These are phyloP conservation scores for Nelumbo lutea DNA, from an alignment of 164 flowering plant genomes.

Conservation along the genomic window DNA sequence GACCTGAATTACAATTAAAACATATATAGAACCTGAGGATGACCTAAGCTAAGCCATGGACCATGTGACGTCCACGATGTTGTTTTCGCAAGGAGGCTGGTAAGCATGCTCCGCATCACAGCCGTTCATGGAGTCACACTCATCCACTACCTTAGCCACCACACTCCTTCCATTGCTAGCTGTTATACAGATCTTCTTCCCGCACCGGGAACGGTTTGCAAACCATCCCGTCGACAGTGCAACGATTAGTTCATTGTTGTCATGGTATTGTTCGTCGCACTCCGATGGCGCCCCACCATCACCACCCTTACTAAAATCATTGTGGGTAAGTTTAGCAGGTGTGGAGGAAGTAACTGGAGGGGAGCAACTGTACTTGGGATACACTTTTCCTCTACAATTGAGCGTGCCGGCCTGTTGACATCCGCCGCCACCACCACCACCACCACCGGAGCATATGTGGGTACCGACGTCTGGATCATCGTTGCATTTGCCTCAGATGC, in stretches of 20 bases:
- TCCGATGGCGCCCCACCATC: conserved; percentile 8
- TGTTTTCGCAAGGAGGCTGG: background rate
- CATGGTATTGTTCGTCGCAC: conserved; percentile 5
- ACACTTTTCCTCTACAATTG: background rate
- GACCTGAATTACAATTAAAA: too few relatives aligned
- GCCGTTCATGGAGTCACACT: too few relatives aligned
- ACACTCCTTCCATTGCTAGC: conserved; percentile 3
- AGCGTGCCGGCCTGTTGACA: background rate
- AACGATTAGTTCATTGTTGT: background rate
- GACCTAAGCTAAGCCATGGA: conserved; percentile 4
- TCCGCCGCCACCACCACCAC: background rate
- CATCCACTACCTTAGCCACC: conserved; percentile 11
- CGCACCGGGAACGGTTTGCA: background rate
- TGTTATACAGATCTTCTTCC: conserved; percentile 2
- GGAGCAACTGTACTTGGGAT: background rate
- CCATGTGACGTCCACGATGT: background rate
- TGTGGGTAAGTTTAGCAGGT: background rate
- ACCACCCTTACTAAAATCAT: conserved; percentile 3
- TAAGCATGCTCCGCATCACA: background rate
- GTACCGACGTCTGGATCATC: conserved; percentile 34
- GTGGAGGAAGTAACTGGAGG: background rate
- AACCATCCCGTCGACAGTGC: conserved; percentile 7
- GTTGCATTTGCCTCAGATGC: conserved; percentile 29
- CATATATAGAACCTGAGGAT: too few relatives aligned
- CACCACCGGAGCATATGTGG: conserved; percentile 10